Evolutionary conservation across 2,329 filamentous ascomycete genomes (phyloP), one percentile per base, ranked within the genome.

Genomic region (Ophiostoma ips): DNA sequence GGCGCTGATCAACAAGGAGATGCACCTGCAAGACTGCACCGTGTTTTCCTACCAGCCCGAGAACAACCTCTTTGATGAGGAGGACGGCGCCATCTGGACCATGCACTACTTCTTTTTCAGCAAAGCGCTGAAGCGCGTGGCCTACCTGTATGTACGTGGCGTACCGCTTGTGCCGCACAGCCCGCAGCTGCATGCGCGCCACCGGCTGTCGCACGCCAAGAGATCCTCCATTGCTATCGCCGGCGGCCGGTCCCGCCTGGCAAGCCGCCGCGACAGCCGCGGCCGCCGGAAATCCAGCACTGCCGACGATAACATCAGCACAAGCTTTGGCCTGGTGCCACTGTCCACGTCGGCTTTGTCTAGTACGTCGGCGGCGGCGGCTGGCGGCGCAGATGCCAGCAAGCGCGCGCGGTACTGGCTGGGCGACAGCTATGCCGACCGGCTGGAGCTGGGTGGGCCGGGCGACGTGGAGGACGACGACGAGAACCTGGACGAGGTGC

Each of bases 81-180:
- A 94, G 54, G 88, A 95, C 61, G 86, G 87, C 54, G 84, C 89
- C 10, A 89, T 98, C 55, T 98, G 90, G 90, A 88, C 86, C 46
- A 75, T 89, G 55, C 89, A 96, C 64, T 95, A 94, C 66, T 95
- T 98, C 71, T 94, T 96, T 66, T 96, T 95, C 75, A 95, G 94
- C 71, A 90, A 90, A 60, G 73, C 81, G 24, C 76, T 83, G 61
- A 96, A 96, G 70, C 81, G 92, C 38, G 90, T 98, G 16, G 89
- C 87, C 53, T 98, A 98, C 63, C 70, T 98, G 43, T 94, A 95
- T 61, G 77, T 95, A 43, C 83, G 90, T 54, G 89, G 87, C n/a
- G 79, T 95, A 43, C 90, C 79, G 52, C 83, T 83, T 58, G 81
- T 84, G 60, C 84, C 71, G 56, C 73, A 73, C 63, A 81, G 73